These are phyloP conservation scores for Dictyophora rubrovolvata DNA, from an alignment of 768 basidiomycete genomes.

Conservation along the genomic window DNA sequence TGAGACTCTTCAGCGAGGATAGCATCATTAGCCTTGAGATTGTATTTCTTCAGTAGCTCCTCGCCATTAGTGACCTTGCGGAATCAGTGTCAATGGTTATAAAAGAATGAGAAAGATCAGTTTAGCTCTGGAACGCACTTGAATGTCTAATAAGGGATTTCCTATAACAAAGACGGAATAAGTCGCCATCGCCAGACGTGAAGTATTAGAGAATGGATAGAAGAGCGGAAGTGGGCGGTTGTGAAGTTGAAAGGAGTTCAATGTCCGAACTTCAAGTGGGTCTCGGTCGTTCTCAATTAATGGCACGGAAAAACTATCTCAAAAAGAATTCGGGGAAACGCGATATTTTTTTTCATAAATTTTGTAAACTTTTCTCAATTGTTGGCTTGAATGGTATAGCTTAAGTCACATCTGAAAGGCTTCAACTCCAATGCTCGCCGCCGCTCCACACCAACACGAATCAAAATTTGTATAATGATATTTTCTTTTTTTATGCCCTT, in stretches of 20 bases:
- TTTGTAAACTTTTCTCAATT: too few relatives aligned
- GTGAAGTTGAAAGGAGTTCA: neutral
- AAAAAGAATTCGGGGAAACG: too few relatives aligned
- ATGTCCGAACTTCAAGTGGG: too few relatives aligned
- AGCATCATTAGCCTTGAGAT: conserved; percentile 87
- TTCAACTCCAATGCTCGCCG: too few relatives aligned
- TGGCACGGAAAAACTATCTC: too few relatives aligned
- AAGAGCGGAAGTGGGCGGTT: neutral
- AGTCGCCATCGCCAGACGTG: conserved; percentile 34
- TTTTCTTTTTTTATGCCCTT: too few relatives aligned
- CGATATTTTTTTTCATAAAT: too few relatives aligned
- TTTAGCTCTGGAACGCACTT: conserved; percentile 22
- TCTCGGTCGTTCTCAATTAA: too few relatives aligned
- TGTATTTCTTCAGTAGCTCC: conserved; percentile 78
- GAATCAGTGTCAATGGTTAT: neutral
- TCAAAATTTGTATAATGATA: too few relatives aligned
- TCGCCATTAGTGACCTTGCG: conserved; percentile 66
- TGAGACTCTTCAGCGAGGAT: conserved; percentile 91
- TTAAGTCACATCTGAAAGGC: too few relatives aligned
- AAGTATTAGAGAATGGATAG: conserved; percentile 16
- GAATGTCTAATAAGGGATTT: conserved; percentile 94
- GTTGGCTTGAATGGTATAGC: too few relatives aligned
- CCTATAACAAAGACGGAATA: conserved; percentile 83
- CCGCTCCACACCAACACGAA: too few relatives aligned
- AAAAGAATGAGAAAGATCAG: neutral